A percentile compares a stretch with the other conserved stretches of the same genome.
phyloP scores from a whole-genome alignment of 306 rosid species.

The Dalbergia oliveri region DNA sequence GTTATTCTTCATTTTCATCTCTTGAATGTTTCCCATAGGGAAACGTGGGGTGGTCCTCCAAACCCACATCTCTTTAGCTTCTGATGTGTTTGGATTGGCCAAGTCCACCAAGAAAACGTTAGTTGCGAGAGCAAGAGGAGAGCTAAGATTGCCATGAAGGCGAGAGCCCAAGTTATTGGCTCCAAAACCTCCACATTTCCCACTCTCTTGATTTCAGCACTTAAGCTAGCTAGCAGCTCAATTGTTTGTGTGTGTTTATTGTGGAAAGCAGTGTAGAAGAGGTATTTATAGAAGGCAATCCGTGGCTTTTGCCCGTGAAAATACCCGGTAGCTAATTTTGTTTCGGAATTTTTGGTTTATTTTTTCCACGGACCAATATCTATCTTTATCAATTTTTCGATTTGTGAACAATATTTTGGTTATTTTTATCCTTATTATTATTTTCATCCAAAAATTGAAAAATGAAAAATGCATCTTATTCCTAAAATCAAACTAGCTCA shows the following conservation, averaged over 20 bases:
- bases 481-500: no score
- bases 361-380: neutral
- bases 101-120: conserved; percentile 62
- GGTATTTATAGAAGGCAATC: conserved; percentile 51
- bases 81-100: conserved; percentile 51
- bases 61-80: conserved; percentile 74
- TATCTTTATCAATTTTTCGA: no score
- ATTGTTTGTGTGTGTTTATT: neutral
- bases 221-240: neutral
- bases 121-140: conserved; percentile 47
- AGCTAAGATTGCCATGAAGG: conserved; percentile 28
- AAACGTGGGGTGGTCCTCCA: conserved; percentile 78
- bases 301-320: conserved; percentile 31
- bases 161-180: conserved; percentile 17
- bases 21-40: conserved; percentile 74
- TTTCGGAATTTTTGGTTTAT: neutral
- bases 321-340: neutral
- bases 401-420: no score
- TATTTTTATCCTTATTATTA: no score
- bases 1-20: conserved; percentile 62
- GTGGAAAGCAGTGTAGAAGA: neutral
- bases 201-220: no score
- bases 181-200: conserved; percentile 46
- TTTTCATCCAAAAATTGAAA: no score
- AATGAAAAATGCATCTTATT: no score